These are phyloP conservation scores for Olyra latifolia DNA, from an alignment of 176 grass and related monocot species.

Conservation along the genomic window DNA sequence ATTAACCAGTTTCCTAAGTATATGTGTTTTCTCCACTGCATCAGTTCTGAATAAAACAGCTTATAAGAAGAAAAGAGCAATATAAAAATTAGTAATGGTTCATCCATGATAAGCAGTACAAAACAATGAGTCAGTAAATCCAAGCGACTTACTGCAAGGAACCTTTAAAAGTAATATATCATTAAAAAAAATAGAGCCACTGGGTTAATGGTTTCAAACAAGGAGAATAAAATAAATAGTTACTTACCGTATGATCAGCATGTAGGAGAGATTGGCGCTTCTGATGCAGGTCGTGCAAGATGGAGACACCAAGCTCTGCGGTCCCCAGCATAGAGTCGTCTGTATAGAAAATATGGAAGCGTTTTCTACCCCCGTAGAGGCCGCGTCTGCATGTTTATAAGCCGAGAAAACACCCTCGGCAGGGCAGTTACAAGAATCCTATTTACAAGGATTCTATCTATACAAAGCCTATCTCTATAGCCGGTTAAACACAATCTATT, in stretches of 20 bases:
- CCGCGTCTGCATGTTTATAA: no score
- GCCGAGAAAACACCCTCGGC: no score
- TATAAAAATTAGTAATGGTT: neutral
- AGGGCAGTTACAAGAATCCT: no score
- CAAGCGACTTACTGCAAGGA: neutral
- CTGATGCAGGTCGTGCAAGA: slow-evolving; percentile 86
- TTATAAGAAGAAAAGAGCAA: neutral
- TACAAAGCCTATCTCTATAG: no score
- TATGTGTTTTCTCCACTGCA: neutral
- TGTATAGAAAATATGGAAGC: no score
- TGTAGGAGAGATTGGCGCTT: slow-evolving; percentile 80
- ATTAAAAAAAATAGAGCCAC: neutral
- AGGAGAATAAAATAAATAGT: neutral
- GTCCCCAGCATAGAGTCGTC: slow-evolving; percentile 90
- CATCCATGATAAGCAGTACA: slow-evolving; percentile 8
- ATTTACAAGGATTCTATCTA: no score
- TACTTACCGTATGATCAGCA: slow-evolving; percentile 74
- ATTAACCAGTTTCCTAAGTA: neutral
- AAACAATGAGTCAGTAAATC: neutral
- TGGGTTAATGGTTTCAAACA: slow-evolving; percentile 12
- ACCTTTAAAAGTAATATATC: neutral
- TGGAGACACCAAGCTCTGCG: slow-evolving; percentile 93
- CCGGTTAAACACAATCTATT: no score
- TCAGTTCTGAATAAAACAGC: neutral
- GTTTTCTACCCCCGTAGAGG: no score